Evolutionary conservation across 148 eudicot species (phyloP).

Genomic region (Cornus controversa): DNA sequence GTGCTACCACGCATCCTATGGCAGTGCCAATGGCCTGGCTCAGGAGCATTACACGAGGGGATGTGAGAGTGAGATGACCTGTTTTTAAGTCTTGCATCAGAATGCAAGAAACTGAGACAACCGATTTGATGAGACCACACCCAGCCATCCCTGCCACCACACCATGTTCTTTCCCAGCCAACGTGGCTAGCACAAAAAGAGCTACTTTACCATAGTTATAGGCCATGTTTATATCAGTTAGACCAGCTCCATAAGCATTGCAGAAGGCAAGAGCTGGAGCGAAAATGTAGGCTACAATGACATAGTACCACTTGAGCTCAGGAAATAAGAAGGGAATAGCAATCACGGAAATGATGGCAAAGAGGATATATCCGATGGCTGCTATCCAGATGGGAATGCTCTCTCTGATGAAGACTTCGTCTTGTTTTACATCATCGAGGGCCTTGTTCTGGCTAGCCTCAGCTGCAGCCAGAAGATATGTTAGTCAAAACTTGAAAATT

Average conservation of each 20-base stretch:
- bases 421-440: slow-evolving; percentile 23
- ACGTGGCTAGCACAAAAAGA: slow-evolving; percentile 49
- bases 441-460: slow-evolving; percentile 16
- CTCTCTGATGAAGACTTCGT: slow-evolving; percentile 51
- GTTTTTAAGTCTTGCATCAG: slow-evolving; percentile 74
- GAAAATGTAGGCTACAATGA: slow-evolving; percentile 50
- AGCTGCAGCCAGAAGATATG: slow-evolving; percentile 12
- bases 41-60: slow-evolving; percentile 63
- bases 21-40: slow-evolving; percentile 65
- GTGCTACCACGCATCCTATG: slow-evolving; percentile 53
- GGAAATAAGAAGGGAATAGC: slow-evolving; percentile 61
- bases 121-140: slow-evolving; percentile 53
- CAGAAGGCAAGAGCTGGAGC: slow-evolving; percentile 62
- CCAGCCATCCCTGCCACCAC: slow-evolving; percentile 57
- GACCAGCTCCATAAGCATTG: slow-evolving; percentile 70
- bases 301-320: slow-evolving; percentile 63
- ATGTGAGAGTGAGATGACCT: slow-evolving; percentile 55
- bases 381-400: slow-evolving; percentile 53
- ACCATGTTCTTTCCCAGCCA: slow-evolving; percentile 50
- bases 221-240: slow-evolving; percentile 68
- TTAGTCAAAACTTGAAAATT: no score
- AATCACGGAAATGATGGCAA: slow-evolving; percentile 40
- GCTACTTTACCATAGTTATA: slow-evolving; percentile 67
- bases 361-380: slow-evolving; percentile 40
- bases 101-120: slow-evolving; percentile 46